These are phyloP conservation scores for Biscogniauxia sp. DNA, from an alignment of 2,329 filamentous ascomycete genomes.

Conservation along the genomic window DNA sequence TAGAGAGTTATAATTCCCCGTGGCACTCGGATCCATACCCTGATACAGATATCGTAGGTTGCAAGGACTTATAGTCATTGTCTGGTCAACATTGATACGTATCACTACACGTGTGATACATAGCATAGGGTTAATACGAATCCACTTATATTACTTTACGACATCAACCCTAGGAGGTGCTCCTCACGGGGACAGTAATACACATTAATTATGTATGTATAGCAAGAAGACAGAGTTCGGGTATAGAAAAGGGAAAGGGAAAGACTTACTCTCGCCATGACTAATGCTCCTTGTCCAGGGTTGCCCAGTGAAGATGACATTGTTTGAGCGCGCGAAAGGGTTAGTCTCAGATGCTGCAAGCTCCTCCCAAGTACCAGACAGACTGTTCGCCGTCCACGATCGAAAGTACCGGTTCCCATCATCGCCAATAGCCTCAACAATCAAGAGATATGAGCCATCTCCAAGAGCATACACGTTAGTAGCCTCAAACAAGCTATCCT, in stretches of 20 bases:
- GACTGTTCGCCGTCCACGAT: slow-evolving; percentile 35
- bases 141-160: too few species aligned
- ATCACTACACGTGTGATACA: slow-evolving; percentile 26
- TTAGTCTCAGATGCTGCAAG: slow-evolving; percentile 35
- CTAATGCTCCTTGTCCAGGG: slow-evolving; percentile 37
- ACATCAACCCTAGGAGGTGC: too few species aligned
- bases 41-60: slow-evolving; percentile 38
- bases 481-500: slow-evolving; percentile 32
- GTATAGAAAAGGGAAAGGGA: too few species aligned
- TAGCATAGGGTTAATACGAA: too few species aligned
- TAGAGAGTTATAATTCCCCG: slow-evolving; percentile 34
- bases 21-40: slow-evolving; percentile 33
- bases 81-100: slow-evolving; percentile 36
- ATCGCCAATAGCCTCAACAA: slow-evolving; percentile 38
- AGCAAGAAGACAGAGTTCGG: too few species aligned
- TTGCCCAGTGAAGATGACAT: slow-evolving; percentile 34
- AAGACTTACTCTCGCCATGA: slow-evolving; percentile 25
- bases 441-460: slow-evolving; percentile 34
- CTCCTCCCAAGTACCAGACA: slow-evolving; percentile 34
- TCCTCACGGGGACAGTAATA: too few species aligned
- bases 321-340: slow-evolving; percentile 37
- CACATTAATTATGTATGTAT: too few species aligned
- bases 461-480: slow-evolving; percentile 31
- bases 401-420: slow-evolving; percentile 37
- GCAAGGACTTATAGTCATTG: slow-evolving; percentile 33